Base-by-base conservation (phyloP, 2,329 filamentous ascomycete genomes). In the Ascosphaera acerosa region DNA sequence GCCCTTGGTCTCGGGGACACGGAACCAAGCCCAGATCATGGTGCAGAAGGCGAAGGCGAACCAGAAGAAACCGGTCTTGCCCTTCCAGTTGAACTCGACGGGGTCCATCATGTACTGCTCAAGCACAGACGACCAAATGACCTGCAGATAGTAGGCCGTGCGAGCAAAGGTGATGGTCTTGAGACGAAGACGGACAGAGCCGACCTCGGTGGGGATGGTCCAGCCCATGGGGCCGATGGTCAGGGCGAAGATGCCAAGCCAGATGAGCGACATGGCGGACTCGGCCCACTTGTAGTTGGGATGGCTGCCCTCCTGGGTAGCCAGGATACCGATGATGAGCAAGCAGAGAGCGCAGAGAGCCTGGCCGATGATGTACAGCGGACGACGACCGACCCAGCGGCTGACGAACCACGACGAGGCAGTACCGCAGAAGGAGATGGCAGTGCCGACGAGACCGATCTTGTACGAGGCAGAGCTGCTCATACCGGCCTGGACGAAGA, bases 171-270 rank as follows among this genome's bases (percentile, higher is more conserved):
- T 44, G 33, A 44, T 59, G n/a, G 59, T 64, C 28, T 55, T 55
- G 35, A 55, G 55, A 0, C 54, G 47, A 2, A 58, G 42, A 2
- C 40, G 40, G 3, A 58, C 47, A 0, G 53, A 55, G 1, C 47
- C 53, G n/a, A 43, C 59, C 40, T 60, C 59, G 3, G 56, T 56
- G 2, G 58, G 50, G 26, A 59, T 48, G 19, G 54, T 52, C 19
- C 62, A 64, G 26, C 48, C 49, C 28, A 55, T 42, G 6, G 51
- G 46, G 2, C 54, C 54, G 31, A 57, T 47, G 0, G 50, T 55
- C 19, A 49, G 32, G 20, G 49, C 46, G 36, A 55, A 57, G 4
- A 52, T 41, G 33, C 54, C 47, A 4, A 49, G 45, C 36, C 51
- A 55, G 15, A 55, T 40, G 5, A 55, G 42, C 12, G 47, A 51